Conservation (phyloP, 805 yeast genomes). For the Saturnispora serradocipensis region DNA sequence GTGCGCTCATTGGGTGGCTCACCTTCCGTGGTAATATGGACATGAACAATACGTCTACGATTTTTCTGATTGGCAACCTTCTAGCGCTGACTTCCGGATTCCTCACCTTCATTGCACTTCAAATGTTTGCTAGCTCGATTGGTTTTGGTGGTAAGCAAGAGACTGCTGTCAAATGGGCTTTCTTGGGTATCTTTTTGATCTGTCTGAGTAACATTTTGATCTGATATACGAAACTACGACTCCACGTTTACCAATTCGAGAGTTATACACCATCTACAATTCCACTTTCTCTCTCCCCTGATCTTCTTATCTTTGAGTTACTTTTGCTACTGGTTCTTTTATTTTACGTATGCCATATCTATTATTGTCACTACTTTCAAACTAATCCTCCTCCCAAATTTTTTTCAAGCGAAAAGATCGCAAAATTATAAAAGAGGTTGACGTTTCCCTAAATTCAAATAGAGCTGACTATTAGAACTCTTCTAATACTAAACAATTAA, state of each 20-base stretch:
- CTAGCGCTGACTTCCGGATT: constrained; percentile 79
- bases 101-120: constrained; percentile 67
- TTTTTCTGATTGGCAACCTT: constrained; percentile 49
- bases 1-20: constrained; percentile 64
- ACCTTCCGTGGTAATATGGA: constrained; percentile 33
- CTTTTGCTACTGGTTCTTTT: neutral
- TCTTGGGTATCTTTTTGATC: constrained; percentile 51
- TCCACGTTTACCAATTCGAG: neutral
- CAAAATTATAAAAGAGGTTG: neutral
- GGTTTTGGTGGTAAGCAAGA: constrained; percentile 68
- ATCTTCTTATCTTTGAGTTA: neutral
- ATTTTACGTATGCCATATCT: neutral
- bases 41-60: constrained; percentile 28
- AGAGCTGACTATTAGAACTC: neutral
- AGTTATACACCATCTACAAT: neutral
- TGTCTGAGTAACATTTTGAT: constrained; percentile 32
- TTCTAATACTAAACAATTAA: neutral
- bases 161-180: constrained; percentile 48
- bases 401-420: constrained; percentile 1
- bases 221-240: neutral
- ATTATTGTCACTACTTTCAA: neutral
- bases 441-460: neutral
- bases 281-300: neutral
- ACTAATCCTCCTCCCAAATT: neutral
- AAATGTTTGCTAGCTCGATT: constrained; percentile 79